phyloP scores from a whole-genome alignment of 1,139 yeast genomes.

The Geotrichum reessii region DNA sequence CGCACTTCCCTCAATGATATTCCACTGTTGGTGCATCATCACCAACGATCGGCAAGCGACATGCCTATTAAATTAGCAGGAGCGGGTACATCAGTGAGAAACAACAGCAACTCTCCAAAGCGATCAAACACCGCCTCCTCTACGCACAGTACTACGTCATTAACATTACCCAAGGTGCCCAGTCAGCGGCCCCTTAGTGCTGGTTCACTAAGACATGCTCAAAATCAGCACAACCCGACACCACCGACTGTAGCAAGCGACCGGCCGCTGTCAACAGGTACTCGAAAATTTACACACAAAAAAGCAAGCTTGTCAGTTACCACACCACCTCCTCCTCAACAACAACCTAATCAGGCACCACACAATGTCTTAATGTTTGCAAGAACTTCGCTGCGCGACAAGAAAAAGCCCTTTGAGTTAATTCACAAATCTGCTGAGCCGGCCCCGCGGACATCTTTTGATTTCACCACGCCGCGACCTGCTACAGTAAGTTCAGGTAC shows the following conservation, averaged over 20 bases:
- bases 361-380: not conserved
- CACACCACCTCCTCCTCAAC: not conserved
- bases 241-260: not conserved
- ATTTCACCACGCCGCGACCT: not conserved
- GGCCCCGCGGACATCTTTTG: not conserved
- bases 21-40: constrained; percentile 11
- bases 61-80: not conserved
- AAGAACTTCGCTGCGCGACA: not conserved
- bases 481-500: not conserved
- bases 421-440: not conserved
- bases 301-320: not conserved
- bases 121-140: not conserved
- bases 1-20: constrained; percentile 9
- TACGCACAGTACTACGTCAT: not conserved
- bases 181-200: constrained; percentile 12
- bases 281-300: not conserved
- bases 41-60: constrained; percentile 6
- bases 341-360: not conserved
- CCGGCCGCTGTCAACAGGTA: not conserved
- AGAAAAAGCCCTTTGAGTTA: not conserved
- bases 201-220: constrained; percentile 4
- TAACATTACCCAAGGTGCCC: constrained; percentile 1
- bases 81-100: not conserved
- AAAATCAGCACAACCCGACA: not conserved
- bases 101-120: constrained; percentile 6